Base-by-base conservation (phyloP, 2,329 filamentous ascomycete species). In the Fusarium redolens region DNA sequence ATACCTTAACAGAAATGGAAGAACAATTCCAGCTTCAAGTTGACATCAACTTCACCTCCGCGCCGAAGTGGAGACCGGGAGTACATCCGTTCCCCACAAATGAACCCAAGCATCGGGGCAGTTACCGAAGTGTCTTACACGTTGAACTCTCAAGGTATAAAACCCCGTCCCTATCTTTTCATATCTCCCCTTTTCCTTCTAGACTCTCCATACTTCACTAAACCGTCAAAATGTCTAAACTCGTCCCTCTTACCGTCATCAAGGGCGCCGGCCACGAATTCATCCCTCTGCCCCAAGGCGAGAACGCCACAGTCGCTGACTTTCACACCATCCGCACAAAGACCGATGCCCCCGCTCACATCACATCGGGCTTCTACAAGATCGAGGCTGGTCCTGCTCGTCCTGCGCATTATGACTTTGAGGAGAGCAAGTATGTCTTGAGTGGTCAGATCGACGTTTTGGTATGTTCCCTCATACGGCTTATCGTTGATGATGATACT, bases 301-400 rank as follows among this genome's bases (percentile, higher is more conserved):
- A 56, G 52, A 77, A 77, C 69, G 75, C 75, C n/a, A 77, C 73
- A 5, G 65, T 56, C 2, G 75, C 75, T 41, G 75, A 77, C 63
- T 77, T 77, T 54, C 75, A 77, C 57, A 68, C 73, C 11, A 73
- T 75, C 44, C 75, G 75, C 37, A 77, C 75, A 59, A 65, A 77
- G 75, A 77, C 72, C 17, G 61, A 77, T 22, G 68, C 73, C 58
- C 75, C 75, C 28, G 51, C 75, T 50, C 63, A 77, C 44, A 48
- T 77, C 41, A 77, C 75, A 18, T 77, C 75, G 0, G 75, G 75
- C 0, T 77, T 77, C 62, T 77, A 77, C 62, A 77, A 77, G 65
- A 77, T 77, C 4, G 51, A 57, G 25, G 73, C 75, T 43, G 75
- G 75, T 15, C 75, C 73, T 44, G 41, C 54, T 7, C 61, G 73